These are phyloP conservation scores for Sugiyamaella mastotermitis DNA, from an alignment of 805 yeast species.

Conservation along the genomic window DNA sequence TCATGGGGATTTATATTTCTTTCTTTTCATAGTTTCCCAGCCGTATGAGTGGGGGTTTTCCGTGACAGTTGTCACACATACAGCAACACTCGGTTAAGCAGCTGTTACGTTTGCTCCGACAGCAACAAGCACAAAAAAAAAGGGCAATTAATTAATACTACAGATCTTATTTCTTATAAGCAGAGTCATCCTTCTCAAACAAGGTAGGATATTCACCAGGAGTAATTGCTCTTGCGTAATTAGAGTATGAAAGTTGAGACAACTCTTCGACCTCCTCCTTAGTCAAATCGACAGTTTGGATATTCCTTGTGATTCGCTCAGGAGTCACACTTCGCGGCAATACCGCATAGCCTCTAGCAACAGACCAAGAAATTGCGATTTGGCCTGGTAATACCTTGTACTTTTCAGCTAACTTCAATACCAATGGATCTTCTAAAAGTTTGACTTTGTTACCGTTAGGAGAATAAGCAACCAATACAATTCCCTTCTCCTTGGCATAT, in stretches of 20 bases:
- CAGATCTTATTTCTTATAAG: no score
- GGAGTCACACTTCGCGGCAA: constrained; percentile 67
- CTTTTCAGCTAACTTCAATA: constrained; percentile 49
- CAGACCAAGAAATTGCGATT: constrained; percentile 56
- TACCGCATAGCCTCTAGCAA: constrained; percentile 52
- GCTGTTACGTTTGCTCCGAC: no score
- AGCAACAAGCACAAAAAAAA: no score
- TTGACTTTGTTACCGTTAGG: constrained; percentile 57
- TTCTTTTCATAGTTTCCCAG: no score
- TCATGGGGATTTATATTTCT: no score
- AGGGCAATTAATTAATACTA: no score
- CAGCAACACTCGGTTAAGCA: no score
- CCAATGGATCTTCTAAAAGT: constrained; percentile 43
- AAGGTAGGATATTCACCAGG: no score
- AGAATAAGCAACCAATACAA: constrained; percentile 65
- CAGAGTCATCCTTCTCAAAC: no score
- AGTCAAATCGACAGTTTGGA: constrained; percentile 34
- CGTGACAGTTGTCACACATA: no score
- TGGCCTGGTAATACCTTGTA: constrained; percentile 49
- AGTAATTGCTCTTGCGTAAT: no score
- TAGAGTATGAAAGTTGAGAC: constrained; percentile 22
- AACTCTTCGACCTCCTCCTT: constrained; percentile 37
- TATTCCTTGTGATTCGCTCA: constrained; percentile 46
- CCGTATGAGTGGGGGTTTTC: no score
- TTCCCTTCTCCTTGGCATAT: constrained; percentile 45